phyloP scores from a whole-genome alignment of 1,139 yeast genomes.

The Nakaseomyces uthaithaninus region DNA sequence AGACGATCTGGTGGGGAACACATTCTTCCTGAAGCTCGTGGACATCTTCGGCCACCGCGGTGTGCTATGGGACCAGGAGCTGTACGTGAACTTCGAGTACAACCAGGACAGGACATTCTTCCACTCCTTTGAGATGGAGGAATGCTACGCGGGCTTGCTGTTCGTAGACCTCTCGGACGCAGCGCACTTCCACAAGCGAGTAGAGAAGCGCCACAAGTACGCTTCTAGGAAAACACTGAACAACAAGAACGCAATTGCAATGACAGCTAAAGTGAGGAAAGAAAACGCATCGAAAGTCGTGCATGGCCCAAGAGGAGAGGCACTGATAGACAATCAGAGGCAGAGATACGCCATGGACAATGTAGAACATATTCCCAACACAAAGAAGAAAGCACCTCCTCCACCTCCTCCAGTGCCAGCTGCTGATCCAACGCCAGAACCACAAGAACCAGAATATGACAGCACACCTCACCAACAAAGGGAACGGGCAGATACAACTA shows the following conservation, averaged over 20 bases:
- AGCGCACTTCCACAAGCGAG: constrained; percentile 69
- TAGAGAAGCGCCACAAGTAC: constrained; percentile 66
- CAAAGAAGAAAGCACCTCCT: constrained; percentile 42
- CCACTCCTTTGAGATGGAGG: constrained; percentile 90
- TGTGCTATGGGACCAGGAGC: constrained; percentile 93
- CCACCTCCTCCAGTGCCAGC: constrained; percentile 40
- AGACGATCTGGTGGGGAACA: constrained; percentile 90
- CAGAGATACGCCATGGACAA: constrained; percentile 29
- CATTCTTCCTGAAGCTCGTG: constrained; percentile 80
- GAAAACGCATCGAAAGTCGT: constrained; percentile 33
- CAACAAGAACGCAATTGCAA: constrained; percentile 80
- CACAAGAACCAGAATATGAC: no score
- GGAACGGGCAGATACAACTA: constrained; percentile 19
- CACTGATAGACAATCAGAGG: constrained; percentile 29
- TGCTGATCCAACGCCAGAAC: constrained; percentile 9
- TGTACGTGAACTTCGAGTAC: constrained; percentile 79
- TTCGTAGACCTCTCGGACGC: constrained; percentile 91
- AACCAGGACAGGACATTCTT: constrained; percentile 90
- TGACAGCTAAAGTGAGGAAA: constrained; percentile 43
- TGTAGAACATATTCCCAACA: constrained; percentile 23
- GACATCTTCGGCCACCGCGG: constrained; percentile 79
- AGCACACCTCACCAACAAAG: constrained; percentile 10
- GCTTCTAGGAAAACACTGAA: constrained; percentile 79
- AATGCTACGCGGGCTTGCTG: constrained; percentile 77
- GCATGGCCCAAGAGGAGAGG: constrained; percentile 70